Percentiles rank a stretch among this genome's conserved stretches.
Evolutionary conservation across 805 yeast species (phyloP).

Genomic region (Starmerella apis): DNA sequence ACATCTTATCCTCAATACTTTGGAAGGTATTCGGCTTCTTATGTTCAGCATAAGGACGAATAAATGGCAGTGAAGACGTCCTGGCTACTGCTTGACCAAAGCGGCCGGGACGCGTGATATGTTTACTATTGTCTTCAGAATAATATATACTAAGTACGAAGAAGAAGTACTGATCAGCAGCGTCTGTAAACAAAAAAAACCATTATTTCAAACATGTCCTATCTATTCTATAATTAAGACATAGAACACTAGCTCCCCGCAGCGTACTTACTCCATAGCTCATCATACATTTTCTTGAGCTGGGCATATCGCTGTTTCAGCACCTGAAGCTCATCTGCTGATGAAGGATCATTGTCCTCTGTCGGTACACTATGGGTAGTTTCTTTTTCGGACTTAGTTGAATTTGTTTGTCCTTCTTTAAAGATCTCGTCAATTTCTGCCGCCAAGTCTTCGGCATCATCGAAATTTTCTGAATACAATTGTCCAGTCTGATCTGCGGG

Average conservation of each 20-base stretch:
- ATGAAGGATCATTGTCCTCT: not conserved
- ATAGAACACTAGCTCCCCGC: not conserved
- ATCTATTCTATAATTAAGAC: not conserved
- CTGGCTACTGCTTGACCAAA: not conserved
- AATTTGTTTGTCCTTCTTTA: not conserved
- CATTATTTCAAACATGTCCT: not conserved
- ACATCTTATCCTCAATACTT: not conserved
- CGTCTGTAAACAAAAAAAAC: too few relatives aligned
- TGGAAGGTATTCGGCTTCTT: not conserved
- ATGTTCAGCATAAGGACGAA: not conserved
- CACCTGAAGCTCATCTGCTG: conserved; percentile 10
- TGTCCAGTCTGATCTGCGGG: too few relatives aligned
- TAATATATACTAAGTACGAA: too few relatives aligned
- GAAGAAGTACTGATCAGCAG: too few relatives aligned
- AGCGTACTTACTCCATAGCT: conserved; percentile 24
- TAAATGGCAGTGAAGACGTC: not conserved
- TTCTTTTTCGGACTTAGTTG: not conserved
- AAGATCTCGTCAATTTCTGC: conserved; percentile 1
- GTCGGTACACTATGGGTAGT: not conserved
- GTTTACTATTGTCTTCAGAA: too few relatives aligned
- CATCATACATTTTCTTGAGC: conserved; percentile 27
- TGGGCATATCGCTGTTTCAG: conserved; percentile 18
- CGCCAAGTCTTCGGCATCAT: conserved; percentile 1
- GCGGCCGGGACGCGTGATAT: not conserved
- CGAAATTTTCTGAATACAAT: not conserved